phyloP scores from a whole-genome alignment of 225 moss, liverwort and hornwort species.

The Physcomitrium patens region DNA sequence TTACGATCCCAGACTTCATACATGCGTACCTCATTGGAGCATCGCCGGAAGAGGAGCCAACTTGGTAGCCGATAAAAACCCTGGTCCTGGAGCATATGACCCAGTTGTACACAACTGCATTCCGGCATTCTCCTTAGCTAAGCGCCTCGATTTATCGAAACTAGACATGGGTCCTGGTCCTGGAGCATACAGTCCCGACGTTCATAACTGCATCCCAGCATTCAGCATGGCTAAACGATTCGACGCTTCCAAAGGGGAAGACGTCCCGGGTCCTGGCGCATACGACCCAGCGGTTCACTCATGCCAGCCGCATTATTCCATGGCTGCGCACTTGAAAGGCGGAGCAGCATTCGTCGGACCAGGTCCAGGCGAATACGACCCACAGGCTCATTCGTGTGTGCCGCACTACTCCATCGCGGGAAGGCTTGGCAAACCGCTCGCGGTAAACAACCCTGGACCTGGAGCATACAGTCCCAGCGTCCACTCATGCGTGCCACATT shows the following conservation, averaged over 20 bases:
- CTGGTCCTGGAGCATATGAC: constrained; percentile 31
- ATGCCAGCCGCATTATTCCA: constrained; percentile 36
- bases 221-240: constrained; percentile 41
- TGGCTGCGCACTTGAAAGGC: constrained; percentile 12
- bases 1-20: constrained; percentile 34
- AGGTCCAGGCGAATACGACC: constrained; percentile 55
- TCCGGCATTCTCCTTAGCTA: constrained; percentile 50
- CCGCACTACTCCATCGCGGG: constrained; percentile 55
- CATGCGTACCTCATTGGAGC: constrained; percentile 32
- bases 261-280: constrained; percentile 51
- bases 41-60: constrained; percentile 24
- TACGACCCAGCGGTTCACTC: constrained; percentile 37
- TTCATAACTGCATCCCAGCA: constrained; percentile 42
- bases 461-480: constrained; percentile 52
- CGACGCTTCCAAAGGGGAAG: neutral
- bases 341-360: constrained; percentile 36
- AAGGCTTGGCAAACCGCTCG: constrained; percentile 26
- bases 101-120: constrained; percentile 38
- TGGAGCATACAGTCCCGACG: constrained; percentile 39
- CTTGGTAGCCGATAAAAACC: constrained; percentile 6
- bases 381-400: constrained; percentile 31
- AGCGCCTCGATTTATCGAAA: constrained; percentile 30
- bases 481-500: constrained; percentile 48
- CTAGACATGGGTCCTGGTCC: constrained; percentile 41
- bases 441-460: constrained; percentile 45